These are phyloP conservation scores for Pleurotus salmoneostramineus DNA, from an alignment of 768 basidiomycete species.

Conservation along the genomic window DNA sequence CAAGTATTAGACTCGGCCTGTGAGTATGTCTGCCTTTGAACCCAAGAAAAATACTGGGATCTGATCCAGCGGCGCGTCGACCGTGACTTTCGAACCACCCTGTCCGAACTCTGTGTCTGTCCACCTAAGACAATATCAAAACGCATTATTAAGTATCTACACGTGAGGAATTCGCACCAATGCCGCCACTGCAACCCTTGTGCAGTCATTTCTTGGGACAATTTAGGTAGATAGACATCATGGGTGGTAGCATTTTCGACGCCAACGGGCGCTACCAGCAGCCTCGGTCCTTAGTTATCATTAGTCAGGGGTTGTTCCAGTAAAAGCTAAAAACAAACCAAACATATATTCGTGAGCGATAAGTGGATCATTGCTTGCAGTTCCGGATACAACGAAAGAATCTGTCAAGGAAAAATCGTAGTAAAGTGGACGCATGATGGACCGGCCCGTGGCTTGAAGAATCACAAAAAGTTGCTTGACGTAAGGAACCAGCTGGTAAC, in stretches of 20 bases:
- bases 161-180: conserved; percentile 18
- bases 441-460: conserved; percentile 25
- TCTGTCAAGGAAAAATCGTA: conserved; percentile 28
- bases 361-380: conserved; percentile 20
- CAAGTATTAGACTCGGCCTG: background rate
- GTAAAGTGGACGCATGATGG: conserved; percentile 28
- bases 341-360: conserved; percentile 31
- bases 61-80: conserved; percentile 24
- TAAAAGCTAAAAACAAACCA: conserved; percentile 15
- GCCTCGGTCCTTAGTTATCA: conserved; percentile 17
- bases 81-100: conserved; percentile 22
- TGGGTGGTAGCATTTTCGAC: conserved; percentile 20
- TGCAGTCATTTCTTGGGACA: conserved; percentile 11
- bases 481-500: conserved; percentile 30
- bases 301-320: background rate
- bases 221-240: conserved; percentile 24
- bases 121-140: conserved; percentile 22
- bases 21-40: conserved; percentile 24
- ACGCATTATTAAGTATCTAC: background rate
- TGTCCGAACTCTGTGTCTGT: conserved; percentile 23
- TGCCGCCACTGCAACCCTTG: conserved; percentile 24
- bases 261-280: conserved; percentile 30
- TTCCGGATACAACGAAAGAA: conserved; percentile 21
- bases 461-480: conserved; percentile 26
- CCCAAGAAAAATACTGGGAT: conserved; percentile 32